Evolutionary conservation across 306 rosid species (phyloP).

Genomic region (Vachellia pachyceras): DNA sequence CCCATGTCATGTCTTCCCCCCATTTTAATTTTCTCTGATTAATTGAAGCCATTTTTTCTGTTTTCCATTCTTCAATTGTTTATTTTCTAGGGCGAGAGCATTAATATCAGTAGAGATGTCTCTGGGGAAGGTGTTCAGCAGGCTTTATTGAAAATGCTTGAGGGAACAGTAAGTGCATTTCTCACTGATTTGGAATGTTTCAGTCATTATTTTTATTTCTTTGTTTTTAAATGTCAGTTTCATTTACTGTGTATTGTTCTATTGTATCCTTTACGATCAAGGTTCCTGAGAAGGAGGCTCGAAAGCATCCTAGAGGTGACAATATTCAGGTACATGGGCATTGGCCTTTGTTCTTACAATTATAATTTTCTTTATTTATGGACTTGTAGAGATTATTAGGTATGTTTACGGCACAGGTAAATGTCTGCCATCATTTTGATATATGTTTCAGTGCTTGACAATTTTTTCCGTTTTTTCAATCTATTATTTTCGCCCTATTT

Average conservation of each 20-base stretch:
- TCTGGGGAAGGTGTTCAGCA: constrained; percentile 99
- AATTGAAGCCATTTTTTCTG: constrained; percentile 22
- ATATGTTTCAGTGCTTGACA: not conserved
- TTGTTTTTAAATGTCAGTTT: not conserved
- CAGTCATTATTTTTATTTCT: not conserved
- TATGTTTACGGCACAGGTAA: constrained; percentile 22
- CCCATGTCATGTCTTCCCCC: constrained; percentile 7
- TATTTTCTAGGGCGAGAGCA: constrained; percentile 89
- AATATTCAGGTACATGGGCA: constrained; percentile 77
- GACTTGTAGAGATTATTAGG: constrained; percentile 25
- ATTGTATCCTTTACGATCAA: constrained; percentile 46
- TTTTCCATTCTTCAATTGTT: constrained; percentile 33
- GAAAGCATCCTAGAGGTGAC: constrained; percentile 95
- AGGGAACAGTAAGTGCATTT: constrained; percentile 86
- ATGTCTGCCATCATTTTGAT: constrained; percentile 29
- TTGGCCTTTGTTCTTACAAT: constrained; percentile 13
- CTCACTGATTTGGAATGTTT: not conserved
- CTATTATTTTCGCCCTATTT: not conserved
- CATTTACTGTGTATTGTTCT: constrained; percentile 20
- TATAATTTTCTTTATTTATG: constrained; percentile 7
- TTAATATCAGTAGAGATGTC: constrained; percentile 95
- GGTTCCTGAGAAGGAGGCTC: constrained; percentile 98
- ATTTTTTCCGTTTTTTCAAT: not conserved
- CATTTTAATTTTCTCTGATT: not conserved
- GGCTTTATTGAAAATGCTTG: constrained; percentile 96